These are phyloP conservation scores for Albophoma yamanashiensis DNA, from an alignment of 2,329 filamentous ascomycete species.

Conservation along the genomic window DNA sequence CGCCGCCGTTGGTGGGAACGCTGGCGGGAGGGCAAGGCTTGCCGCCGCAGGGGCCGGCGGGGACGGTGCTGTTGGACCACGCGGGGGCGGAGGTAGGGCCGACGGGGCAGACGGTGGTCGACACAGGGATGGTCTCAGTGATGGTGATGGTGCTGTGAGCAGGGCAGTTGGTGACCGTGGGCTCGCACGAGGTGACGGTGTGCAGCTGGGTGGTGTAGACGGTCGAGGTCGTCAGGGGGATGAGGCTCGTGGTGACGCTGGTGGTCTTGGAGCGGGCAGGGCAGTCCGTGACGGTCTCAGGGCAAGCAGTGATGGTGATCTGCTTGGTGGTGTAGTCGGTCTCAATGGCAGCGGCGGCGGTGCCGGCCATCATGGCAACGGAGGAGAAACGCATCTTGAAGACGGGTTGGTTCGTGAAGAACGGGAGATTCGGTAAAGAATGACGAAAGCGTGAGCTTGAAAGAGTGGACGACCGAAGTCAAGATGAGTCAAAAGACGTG, in stretches of 20 bases:
- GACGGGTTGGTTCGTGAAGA: constrained; percentile 20
- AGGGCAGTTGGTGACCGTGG: constrained; percentile 53
- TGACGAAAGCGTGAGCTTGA: constrained; percentile 23
- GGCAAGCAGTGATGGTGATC: constrained; percentile 53
- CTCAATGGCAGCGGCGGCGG: constrained; percentile 15
- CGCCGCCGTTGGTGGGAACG: constrained; percentile 5
- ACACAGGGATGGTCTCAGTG: constrained; percentile 26
- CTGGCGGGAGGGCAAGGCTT: constrained; percentile 5
- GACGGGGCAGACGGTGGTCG: constrained; percentile 24
- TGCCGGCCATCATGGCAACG: constrained; percentile 32
- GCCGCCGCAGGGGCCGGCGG: constrained; percentile 7
- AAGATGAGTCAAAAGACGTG: constrained; percentile 31
- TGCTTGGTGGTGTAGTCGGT: constrained; percentile 45
- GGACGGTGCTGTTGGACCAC: constrained; percentile 10
- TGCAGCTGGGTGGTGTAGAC: constrained; percentile 48
- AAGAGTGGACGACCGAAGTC: constrained; percentile 51
- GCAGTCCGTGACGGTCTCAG: constrained; percentile 51
- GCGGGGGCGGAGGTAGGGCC: constrained; percentile 5
- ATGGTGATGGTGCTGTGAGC: constrained; percentile 23
- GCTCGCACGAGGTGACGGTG: constrained; percentile 51
- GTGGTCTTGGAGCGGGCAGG: constrained; percentile 30
- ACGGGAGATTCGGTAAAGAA: constrained; percentile 19
- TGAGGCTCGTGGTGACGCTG: constrained; percentile 24
- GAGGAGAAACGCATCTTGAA: constrained; percentile 54
- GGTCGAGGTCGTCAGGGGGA: constrained; percentile 37